Evolutionary conservation across 2,329 filamentous ascomycete genomes (phyloP), one percentile per base, ranked within the genome.

Genomic region (Fusarium chuoi): DNA sequence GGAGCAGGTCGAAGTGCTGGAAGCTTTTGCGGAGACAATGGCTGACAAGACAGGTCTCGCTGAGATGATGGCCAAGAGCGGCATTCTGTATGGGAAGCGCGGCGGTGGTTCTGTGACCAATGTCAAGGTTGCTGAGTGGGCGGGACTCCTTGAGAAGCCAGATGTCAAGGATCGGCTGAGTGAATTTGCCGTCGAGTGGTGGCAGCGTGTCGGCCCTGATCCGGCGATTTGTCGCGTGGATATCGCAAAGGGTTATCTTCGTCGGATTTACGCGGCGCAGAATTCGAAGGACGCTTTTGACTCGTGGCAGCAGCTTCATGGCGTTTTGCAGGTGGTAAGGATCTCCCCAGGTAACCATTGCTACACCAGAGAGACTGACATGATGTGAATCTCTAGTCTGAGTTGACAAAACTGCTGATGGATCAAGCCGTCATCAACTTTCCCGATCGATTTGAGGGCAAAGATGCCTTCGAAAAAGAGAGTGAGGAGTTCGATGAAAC

Each of bases 1-100:
- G 7, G 70, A 79, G 35, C 62, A 74, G 11, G 66, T 46, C 2
- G 77, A 79, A 45, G 74, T 78, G 2, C 75, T 80, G 41, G 68
- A 79, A 38, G 70, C 68, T 1, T 64, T 79, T 8, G 70, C 71
- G 1, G 67, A 68, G 33, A 51, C 64, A 1, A 8, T 79, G 24
- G 68, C 69, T 13, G 56, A 79, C 39, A 71, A 73, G 4, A 63
- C 67, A 3, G 60, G 71, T 0, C 66, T 70, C 4, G 64, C 66
- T 8, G 41, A 42, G 15, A 74, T 77, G 61, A 35, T 76, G 4
- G 73, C 75, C 22, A 68, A 59, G 22, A 11, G 14, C 3, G 54
- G 62, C 22, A 54, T 62, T 35, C 1, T 39, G 17, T n/a, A 51
- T 55, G 22, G 38, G n/a, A 22, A 71, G 56, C 7, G 39, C 51